Evolutionary conservation across 805 yeast species (phyloP), one percentile per base, ranked within the genome.

Genomic region (Blastobotrys mokoenaii): DNA sequence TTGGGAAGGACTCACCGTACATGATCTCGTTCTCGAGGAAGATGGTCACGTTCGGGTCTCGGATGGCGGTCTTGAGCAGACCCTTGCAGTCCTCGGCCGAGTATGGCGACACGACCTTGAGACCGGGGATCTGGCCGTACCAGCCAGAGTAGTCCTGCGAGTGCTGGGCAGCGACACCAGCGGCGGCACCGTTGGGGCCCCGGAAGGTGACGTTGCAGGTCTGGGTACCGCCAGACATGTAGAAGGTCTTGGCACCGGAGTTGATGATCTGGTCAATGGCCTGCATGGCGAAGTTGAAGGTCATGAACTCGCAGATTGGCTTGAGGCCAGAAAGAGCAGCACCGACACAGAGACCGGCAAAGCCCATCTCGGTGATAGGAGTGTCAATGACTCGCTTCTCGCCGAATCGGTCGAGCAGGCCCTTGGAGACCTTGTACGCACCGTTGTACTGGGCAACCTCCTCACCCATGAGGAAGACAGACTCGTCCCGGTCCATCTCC

Each of bases 111-210:
- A 93, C 71, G 36, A 93, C 99, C 75, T 93, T 93, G 66, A 93
- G 76, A 66, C 99, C 99, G 50, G 99, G 99, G 59, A 93, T 88
- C 43, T 94, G 74, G 55, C 96, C 97, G 71, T 93, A 93, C 98
- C 98, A 93, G 45, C 96, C 88, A 46, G 96, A 76, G 68, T 80
- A 93, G 72, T 88, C 95, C 73, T 93, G 99, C 22, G 98, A 93
- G 73, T 93, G 99, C 72, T 93, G 99, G 48, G 99, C 99, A 59
- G 79, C 99, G 58, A 93, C 98, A 79, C 97, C 97, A 41, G 97
- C 97, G 57, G 98, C 96, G 41, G 98, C 96, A 70, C 98, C 99
- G 69, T 93, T 93, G 51, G 99, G 97, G 62, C 99, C 99, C 72
- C 99, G 83, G 77, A 93, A 93, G 45, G 95, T 89, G 63, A 90